Evolutionary conservation across 1,284 basidiomycete species (phyloP), one percentile per base, ranked within the genome.

Genomic region (Limonomyces culmigenus): DNA sequence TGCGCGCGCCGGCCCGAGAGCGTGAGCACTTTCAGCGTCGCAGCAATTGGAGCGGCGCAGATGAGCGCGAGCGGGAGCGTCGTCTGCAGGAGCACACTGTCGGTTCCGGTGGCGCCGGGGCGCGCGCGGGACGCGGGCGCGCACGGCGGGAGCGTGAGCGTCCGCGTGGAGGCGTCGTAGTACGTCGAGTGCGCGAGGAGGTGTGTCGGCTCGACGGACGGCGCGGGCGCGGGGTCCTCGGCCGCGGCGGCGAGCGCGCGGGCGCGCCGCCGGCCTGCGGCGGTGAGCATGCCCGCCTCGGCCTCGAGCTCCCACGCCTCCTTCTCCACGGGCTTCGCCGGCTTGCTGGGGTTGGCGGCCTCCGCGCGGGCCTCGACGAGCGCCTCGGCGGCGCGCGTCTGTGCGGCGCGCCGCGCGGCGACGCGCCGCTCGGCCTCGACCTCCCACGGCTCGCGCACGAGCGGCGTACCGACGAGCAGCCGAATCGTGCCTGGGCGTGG

Each of bases 401-500:
- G 29, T 21, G 29, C 29, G 10, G 20, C 34, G 0, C 38, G 38
- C 3, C 45, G 42, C 12, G 47, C 39, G 41, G 63, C 67, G 13
- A 58, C 48, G 38, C 65, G 61, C 30, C 60, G 58, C 44, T 84
- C 80, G 8, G 70, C 58, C 48, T 79, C 78, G 14, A 85, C 46
- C 50, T 85, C 80, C 80, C 80, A 84, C 20, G 66, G 51, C 51
- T 85, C 80, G 45, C 70, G 72, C 36, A 78, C 46, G 15, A 80
- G 56, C 44, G 62, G 65, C 54, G 78, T 80, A 6, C 79, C 80
- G 2, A 80, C 59, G n/a, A 70, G 55, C 15, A 84, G 53, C 29
- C 64, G 63, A 10, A 70, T 47, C 1, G 62, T 55, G 13, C 70
- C 71, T 15, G 59, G 56, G 5, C 59, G 59, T 4, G 67, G 68